phyloP scores from a whole-genome alignment of 2,329 filamentous ascomycete species.

The Verticillium isaacii region DNA sequence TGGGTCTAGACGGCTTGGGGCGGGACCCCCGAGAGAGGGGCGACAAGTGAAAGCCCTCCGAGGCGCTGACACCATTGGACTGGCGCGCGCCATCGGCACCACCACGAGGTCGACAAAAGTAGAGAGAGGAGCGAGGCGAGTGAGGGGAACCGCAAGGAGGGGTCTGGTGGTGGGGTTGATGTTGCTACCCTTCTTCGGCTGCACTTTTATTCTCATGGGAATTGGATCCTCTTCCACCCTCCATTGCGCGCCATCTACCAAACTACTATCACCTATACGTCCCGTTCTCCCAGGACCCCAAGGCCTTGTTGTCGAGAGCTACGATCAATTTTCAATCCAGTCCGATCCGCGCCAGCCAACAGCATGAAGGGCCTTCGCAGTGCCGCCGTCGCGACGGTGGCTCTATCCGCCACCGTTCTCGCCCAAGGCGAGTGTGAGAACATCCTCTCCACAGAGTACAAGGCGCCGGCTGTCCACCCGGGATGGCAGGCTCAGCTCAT shows the following conservation, averaged over 20 bases:
- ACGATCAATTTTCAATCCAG: not conserved
- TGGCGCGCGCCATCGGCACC: not conserved
- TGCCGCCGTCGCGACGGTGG: slow-evolving; percentile 1
- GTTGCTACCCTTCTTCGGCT: not conserved
- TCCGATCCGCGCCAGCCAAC: not conserved
- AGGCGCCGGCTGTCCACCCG: slow-evolving; percentile 29
- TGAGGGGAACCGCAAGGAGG: not conserved
- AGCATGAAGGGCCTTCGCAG: slow-evolving; percentile 8
- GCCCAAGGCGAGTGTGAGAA: slow-evolving; percentile 24
- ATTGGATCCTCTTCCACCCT: not conserved
- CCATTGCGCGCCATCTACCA: not conserved
- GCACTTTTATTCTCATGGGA: not conserved
- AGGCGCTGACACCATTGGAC: not conserved
- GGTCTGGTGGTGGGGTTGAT: slow-evolving; percentile 3
- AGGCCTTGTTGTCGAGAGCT: not conserved
- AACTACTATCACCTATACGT: not conserved
- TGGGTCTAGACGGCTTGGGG: not conserved
- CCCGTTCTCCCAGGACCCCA: not conserved
- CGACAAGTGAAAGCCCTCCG: not conserved
- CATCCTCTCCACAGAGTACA: slow-evolving; percentile 27
- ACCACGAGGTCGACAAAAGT: not conserved
- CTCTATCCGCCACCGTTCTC: slow-evolving; percentile 3
- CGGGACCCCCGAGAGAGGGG: not conserved
- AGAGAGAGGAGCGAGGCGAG: not conserved
- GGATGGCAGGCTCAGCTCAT: slow-evolving; percentile 41